Conservation (phyloP, 441 rosid species). For the Populus hybrid region DNA sequence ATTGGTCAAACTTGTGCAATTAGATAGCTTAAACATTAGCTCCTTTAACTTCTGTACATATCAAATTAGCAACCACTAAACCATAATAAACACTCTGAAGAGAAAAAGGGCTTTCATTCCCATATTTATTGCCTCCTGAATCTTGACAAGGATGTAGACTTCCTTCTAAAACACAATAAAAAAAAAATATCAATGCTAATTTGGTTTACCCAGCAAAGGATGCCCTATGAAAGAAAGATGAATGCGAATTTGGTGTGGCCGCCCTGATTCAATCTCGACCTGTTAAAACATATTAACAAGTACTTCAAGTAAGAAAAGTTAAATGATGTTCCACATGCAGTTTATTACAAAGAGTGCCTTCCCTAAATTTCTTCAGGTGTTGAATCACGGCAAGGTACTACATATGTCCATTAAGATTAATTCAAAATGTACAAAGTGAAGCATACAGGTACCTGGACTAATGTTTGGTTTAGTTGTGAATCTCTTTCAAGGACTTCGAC, state of each 20-base stretch:
- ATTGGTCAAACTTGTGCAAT: neutral
- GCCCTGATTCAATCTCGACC: slow-evolving; percentile 90
- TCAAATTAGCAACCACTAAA: no score
- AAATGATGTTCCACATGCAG: neutral
- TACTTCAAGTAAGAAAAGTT: neutral
- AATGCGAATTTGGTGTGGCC: slow-evolving; percentile 95
- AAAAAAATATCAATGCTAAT: slow-evolving; percentile 1
- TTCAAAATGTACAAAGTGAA: neutral
- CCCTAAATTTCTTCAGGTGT: neutral
- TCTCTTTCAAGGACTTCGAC: slow-evolving; percentile 74
- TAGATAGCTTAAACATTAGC: neutral
- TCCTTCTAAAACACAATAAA: neutral
- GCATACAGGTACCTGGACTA: slow-evolving; percentile 56
- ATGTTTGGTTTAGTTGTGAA: slow-evolving; percentile 38
- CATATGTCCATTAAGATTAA: neutral
- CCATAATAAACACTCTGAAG: no score
- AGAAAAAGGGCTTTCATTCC: no score
- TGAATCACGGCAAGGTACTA: neutral
- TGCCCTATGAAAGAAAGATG: slow-evolving; percentile 79
- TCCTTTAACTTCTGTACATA: no score
- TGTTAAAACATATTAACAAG: slow-evolving; percentile 21
- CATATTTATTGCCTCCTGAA: no score
- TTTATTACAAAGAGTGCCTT: no score
- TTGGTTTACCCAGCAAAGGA: slow-evolving; percentile 71
- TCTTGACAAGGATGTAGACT: neutral